Base-by-base conservation (phyloP, 139 green algal genomes). In the Desmodesmus armatus region DNA sequence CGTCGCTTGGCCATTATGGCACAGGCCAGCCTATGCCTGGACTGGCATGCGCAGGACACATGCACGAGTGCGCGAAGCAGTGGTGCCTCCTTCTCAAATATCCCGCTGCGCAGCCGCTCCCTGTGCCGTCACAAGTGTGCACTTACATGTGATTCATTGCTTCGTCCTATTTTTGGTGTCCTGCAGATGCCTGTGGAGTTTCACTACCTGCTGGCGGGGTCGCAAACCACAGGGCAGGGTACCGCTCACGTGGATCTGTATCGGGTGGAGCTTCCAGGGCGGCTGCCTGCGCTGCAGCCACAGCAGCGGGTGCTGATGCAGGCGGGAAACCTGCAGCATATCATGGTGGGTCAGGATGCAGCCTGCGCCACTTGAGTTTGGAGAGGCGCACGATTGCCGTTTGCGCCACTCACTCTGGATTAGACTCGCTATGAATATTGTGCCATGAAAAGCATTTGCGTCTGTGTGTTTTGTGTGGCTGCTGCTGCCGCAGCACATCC, bases 401-500 rank as follows among this genome's bases (percentile, higher is more conserved):
- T 58, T 58, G 47, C 47, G 13, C 47, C 47, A 23, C 7, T n/a
- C 51, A 62, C 19, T 21, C 51, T 29, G 5, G 19, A 27, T 17
- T 21, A 62, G 25, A 21, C 5, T 62, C 19, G 51, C 27, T 3
- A 70, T 70, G 13, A 11, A 40, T 39, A 37, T 31, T 5, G 3
- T 39, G n/a, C 15, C 23, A 70, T n/a, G 4, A 37, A 39, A 31
- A 7, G 63, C 5, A 23, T 49, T 33, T 35, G 13, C 23, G 31
- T 25, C 33, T 13, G 2, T 44, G 13, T 74, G 35, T 29, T 21
- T 13, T 29, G 66, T n/a, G n/a, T n/a, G n/a, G n/a, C n/a, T n/a
- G n/a, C n/a, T 44, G 65, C 60, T 69, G 60, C 60, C 60, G 17
- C 60, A 69, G 60, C 60, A 69, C 3, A 82, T 82, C n/a, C 76